Evolutionary conservation across 164 flowering plant species (phyloP), one percentile per base, ranked within the genome.

Genomic region (Nymphaea colorata): DNA sequence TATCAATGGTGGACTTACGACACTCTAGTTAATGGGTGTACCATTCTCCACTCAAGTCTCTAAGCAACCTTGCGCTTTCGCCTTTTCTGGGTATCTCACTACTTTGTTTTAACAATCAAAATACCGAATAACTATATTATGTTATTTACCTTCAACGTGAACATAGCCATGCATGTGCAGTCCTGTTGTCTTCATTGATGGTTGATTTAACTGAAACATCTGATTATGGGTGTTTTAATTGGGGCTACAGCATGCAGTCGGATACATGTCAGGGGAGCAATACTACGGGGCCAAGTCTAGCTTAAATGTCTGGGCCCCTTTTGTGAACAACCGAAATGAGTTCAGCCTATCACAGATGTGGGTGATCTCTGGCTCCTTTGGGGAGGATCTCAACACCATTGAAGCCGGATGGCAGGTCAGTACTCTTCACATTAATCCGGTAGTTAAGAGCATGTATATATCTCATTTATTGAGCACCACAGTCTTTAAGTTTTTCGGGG

Each of bases 341-440:
- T 95, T 95, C 77, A 92, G 98, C 76, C 80, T 95, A 67, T 95
- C 99, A 17, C 99, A 95, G 72, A 75, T 95, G 36, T 95, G 99
- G 99, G 83, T 95, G 73, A 95, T 90, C 65, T 92, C 99, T 42
- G 99, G 99, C 69, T 83, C 97, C 4, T 90, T 95, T 71, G 95
- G 96, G 59, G 69, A 89, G 73, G 99, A 95, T 77, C 90, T 95
- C 5, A 95, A 95, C 74, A 95, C 99, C 81, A 89, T 95, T 72
- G 99, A 95, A 87, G 99, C 99, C 70, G 99, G 99, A 43, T 95
- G 99, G 99, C 99, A 92, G 97, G 99, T 73, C 79, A 8, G 82
- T 74, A 25, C 25, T 61, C 25, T 61, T 6, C 53, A 3, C 8
- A 41, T 43, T 16, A n/a, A 63, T 64, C 67, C 47, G 7, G 42